These are phyloP conservation scores for Fusarium heterosporum DNA, from an alignment of 2,329 filamentous ascomycete species.

Conservation along the genomic window DNA sequence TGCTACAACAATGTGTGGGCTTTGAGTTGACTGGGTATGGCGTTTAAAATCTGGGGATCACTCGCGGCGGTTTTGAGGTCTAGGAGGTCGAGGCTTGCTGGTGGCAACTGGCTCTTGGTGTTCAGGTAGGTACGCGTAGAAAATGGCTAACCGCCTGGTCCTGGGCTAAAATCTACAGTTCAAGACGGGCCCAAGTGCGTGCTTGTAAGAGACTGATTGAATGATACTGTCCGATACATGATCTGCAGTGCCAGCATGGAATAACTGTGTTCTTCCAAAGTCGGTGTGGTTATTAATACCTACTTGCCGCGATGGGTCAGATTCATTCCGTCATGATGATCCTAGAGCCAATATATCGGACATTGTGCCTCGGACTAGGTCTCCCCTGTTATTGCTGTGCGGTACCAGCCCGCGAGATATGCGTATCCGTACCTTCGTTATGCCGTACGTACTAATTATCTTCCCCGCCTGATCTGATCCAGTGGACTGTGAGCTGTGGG, in stretches of 20 bases:
- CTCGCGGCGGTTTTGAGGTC: background rate
- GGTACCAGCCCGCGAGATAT: constrained; percentile 8
- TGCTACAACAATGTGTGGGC: constrained; percentile 16
- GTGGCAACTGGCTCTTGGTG: constrained; percentile 14
- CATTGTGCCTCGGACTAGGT: constrained; percentile 8
- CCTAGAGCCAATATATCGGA: background rate
- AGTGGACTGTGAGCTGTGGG: background rate
- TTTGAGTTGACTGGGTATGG: constrained; percentile 4
- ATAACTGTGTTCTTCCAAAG: background rate
- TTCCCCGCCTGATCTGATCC: constrained; percentile 29
- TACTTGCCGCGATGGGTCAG: background rate
- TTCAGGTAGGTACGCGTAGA: constrained; percentile 23
- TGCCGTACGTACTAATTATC: background rate
- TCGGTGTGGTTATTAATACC: constrained; percentile 1
- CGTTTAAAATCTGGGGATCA: constrained; percentile 1
- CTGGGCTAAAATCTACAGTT: constrained; percentile 33
- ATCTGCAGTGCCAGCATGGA: constrained; percentile 34
- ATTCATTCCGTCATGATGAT: constrained; percentile 2
- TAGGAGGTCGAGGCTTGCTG: background rate
- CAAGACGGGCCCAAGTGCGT: constrained; percentile 6
- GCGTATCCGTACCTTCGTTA: constrained; percentile 8
- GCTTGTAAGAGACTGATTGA: constrained; percentile 21
- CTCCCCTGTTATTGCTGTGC: constrained; percentile 8
- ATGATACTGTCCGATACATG: constrained; percentile 32
- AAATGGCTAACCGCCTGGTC: constrained; percentile 20